Evolutionary conservation across 768 basidiomycete genomes (phyloP).

Genomic region (Macrocybe gigantea): DNA sequence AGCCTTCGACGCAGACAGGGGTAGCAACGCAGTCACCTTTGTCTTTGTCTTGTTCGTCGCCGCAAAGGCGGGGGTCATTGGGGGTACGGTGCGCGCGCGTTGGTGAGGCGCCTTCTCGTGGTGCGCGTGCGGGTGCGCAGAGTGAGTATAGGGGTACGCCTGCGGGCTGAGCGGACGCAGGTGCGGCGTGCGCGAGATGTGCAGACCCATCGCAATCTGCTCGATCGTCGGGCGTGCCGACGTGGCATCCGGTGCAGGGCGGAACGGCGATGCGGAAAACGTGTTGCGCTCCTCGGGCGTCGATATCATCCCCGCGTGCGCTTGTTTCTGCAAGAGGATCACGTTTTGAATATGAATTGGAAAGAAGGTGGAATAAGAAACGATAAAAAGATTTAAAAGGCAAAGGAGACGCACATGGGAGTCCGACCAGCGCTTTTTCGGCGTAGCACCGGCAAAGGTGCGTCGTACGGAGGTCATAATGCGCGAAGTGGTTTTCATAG

Average conservation of each 20-base stretch:
- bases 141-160: constrained; percentile 23
- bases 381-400: neutral
- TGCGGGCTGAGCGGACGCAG: constrained; percentile 38
- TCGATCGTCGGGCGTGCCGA: constrained; percentile 56
- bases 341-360: neutral
- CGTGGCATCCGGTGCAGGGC: constrained; percentile 27
- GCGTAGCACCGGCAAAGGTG: too few species aligned
- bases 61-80: too few species aligned
- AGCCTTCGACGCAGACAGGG: too few species aligned
- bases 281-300: constrained; percentile 33
- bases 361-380: neutral
- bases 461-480: too few species aligned
- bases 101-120: constrained; percentile 6
- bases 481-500: too few species aligned
- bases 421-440: neutral
- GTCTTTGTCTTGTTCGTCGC: too few species aligned
- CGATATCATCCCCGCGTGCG: constrained; percentile 30
- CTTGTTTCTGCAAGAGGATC: constrained; percentile 7
- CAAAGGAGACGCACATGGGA: neutral
- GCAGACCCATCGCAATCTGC: constrained; percentile 79
- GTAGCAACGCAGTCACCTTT: too few species aligned
- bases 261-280: constrained; percentile 25
- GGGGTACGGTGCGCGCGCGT: too few species aligned
- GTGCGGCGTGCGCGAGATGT: constrained; percentile 72
- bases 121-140: constrained; percentile 17